These are phyloP conservation scores for Physcomitrium patens DNA, from an alignment of 225 moss, liverwort and hornwort genomes.

Conservation along the genomic window DNA sequence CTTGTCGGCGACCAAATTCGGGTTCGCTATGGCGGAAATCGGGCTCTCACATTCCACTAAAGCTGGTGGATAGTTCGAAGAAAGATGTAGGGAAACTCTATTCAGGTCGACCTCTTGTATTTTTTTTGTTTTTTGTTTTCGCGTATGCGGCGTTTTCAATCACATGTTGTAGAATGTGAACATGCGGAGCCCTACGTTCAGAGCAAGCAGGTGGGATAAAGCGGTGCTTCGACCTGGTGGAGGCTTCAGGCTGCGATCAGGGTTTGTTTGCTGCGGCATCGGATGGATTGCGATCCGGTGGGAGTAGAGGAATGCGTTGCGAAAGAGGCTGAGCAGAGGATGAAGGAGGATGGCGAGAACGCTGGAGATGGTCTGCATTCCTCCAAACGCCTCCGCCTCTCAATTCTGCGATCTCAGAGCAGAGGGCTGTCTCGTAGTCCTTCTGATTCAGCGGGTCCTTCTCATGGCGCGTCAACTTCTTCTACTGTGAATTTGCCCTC, in stretches of 20 bases:
- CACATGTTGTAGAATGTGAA: neutral
- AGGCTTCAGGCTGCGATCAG: constrained; percentile 7
- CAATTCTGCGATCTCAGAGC: constrained; percentile 40
- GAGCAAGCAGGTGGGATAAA: neutral
- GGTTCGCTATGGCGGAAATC: no score
- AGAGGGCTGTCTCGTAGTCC: constrained; percentile 11
- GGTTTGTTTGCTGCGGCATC: constrained; percentile 20
- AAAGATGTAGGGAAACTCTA: no score
- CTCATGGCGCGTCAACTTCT: constrained; percentile 37
- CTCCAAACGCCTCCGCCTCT: constrained; percentile 58
- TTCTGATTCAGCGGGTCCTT: constrained; percentile 22
- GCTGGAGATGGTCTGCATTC: constrained; percentile 27
- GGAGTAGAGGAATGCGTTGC: constrained; percentile 16
- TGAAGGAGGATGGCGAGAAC: constrained; percentile 45
- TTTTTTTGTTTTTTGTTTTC: no score
- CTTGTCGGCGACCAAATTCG: no score
- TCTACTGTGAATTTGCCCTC: constrained; percentile 20
- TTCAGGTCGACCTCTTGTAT: no score
- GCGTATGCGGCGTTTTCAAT: neutral
- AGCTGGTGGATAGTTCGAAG: no score
- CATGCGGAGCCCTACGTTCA: neutral
- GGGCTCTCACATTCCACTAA: no score
- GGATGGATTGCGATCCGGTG: neutral
- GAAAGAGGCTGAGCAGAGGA: constrained; percentile 33
- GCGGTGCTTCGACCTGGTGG: neutral